These are phyloP conservation scores for Castanea sativa DNA, from an alignment of 306 rosid species.

Conservation along the genomic window DNA sequence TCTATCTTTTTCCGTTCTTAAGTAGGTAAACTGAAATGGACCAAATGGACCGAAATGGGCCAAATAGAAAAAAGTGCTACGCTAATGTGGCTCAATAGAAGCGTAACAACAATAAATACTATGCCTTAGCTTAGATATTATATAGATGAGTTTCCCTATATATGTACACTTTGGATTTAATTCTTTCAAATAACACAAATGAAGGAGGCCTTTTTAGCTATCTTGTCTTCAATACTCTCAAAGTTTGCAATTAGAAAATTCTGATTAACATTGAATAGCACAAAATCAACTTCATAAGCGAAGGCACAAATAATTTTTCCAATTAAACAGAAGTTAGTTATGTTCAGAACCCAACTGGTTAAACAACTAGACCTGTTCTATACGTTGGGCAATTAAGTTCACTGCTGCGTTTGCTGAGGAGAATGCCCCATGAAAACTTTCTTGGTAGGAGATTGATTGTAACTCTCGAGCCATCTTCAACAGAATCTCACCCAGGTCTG, in stretches of 20 bases:
- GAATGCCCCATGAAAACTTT: conserved; percentile 95
- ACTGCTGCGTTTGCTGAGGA: conserved; percentile 95
- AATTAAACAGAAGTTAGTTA: background rate
- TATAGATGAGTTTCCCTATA: too few relatives aligned
- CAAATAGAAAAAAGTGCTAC: too few relatives aligned
- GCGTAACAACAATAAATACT: too few relatives aligned
- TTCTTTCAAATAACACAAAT: background rate
- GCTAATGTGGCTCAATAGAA: too few relatives aligned
- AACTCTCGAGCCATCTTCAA: conserved; percentile 70
- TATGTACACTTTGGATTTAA: background rate
- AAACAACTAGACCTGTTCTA: conserved; percentile 33
- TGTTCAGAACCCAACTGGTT: background rate
- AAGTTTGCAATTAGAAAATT: background rate
- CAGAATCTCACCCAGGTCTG: conserved; percentile 78
- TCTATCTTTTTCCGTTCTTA: too few relatives aligned
- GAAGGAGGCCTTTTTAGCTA: too few relatives aligned
- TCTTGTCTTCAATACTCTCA: background rate
- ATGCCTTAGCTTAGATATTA: too few relatives aligned
- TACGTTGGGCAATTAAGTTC: conserved; percentile 66
- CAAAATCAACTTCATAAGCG: background rate
- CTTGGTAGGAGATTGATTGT: conserved; percentile 75
- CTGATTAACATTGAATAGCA: background rate
- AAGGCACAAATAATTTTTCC: background rate
- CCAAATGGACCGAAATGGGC: too few relatives aligned
- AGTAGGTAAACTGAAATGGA: too few relatives aligned